Evolutionary conservation across 345 rosid genomes (phyloP), one percentile per base, ranked within the genome.

Genomic region (Limnanthes douglasii): DNA sequence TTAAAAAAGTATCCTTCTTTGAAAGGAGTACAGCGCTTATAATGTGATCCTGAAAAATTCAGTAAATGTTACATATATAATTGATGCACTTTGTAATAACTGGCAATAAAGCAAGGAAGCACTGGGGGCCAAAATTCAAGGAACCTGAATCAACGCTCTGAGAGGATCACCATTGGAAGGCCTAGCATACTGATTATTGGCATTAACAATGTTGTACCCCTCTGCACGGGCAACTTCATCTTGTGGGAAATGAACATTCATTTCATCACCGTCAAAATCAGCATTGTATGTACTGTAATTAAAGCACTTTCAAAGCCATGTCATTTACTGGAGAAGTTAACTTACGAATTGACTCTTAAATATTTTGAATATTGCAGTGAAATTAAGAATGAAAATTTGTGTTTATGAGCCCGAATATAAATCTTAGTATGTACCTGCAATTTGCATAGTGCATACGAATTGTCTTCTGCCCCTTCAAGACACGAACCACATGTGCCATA

Each of bases 201-300:
- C 98, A 68, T 90, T 84, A 19, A 84, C 98, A 53, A 90, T 77
- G 68, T 90, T 84, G 68, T 84, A 90, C 10, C 72, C 98, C 70
- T 90, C 98, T 29, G 98, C 81, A 34, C 98, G 95, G 55, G 95
- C 84, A 50, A 90, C 68, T 56, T 90, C 94, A 72, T 90, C 98
- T 90, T 90, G 98, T 31, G 98, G 95, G 36, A 90, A 90, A 70
- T 90, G 98, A 49, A 90, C 98, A 68, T 90, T 90, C 90, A 90
- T 90, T 68, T 90, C 98, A 70, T 90, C 98, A 38, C 98, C 98
- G 52, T 90, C 98, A 74, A 90, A 90, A 60, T 90, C 98, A 46
- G 98, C 98, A 63, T 90, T 90, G 65, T 90, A 90, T 16, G 98
- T 90, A 51, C 98, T 90, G 79, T 39, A 46, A 58, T 21, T 22